phyloP scores from a whole-genome alignment of 768 basidiomycete genomes.

The Suillus weaverae region DNA sequence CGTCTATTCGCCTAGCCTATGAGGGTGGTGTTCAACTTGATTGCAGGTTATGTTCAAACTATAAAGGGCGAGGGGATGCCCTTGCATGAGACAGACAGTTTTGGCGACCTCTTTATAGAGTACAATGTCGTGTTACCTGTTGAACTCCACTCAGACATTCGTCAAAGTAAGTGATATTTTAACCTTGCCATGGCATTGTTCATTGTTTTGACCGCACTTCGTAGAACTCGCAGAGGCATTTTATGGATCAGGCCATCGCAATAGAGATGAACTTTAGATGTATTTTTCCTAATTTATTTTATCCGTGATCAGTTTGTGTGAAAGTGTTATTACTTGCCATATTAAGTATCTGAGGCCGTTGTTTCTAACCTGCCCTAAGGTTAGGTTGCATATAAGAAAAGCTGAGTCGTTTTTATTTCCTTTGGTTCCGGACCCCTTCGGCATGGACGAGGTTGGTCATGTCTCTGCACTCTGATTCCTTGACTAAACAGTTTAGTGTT shows the following conservation, averaged over 20 bases:
- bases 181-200: not conserved
- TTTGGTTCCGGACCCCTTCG: slow-evolving; percentile 34
- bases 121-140: slow-evolving; percentile 90
- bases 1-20: not conserved
- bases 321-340: not conserved
- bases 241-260: slow-evolving; percentile 33
- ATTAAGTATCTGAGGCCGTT: slow-evolving; percentile 6
- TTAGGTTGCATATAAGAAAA: slow-evolving; percentile 14
- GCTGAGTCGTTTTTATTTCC: not conserved
- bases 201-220: slow-evolving; percentile 5
- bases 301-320: not conserved
- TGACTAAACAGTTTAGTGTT: not conserved
- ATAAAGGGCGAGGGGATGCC: slow-evolving; percentile 93
- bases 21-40: not conserved
- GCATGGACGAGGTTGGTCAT: slow-evolving; percentile 10
- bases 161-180: slow-evolving; percentile 62
- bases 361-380: slow-evolving; percentile 33
- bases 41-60: slow-evolving; percentile 76
- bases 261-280: slow-evolving; percentile 42
- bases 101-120: slow-evolving; percentile 89
- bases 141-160: slow-evolving; percentile 63
- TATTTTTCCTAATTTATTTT: not conserved
- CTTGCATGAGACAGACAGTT: slow-evolving; percentile 50
- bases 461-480: not conserved
- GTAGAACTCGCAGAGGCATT: slow-evolving; percentile 60